A percentile compares a stretch with the other conserved stretches of the same genome.
These are phyloP conservation scores for Linum tenue DNA, from an alignment of 345 rosid species.

Conservation along the genomic window DNA sequence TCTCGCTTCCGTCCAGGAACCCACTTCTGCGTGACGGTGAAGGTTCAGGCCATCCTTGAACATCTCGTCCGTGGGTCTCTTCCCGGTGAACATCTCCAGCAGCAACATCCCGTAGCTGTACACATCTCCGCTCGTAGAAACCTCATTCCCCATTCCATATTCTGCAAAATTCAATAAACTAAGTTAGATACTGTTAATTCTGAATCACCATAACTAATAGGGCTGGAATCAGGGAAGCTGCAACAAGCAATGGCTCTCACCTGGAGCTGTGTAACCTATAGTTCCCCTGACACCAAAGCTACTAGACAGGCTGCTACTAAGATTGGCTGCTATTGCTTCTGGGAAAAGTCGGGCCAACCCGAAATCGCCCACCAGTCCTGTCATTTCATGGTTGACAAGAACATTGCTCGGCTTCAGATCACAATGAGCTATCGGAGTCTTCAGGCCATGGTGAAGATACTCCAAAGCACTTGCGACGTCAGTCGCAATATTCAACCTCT, in stretches of 20 bases:
- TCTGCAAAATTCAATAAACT: background rate
- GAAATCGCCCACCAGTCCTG: constrained; percentile 12
- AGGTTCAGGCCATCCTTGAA: constrained; percentile 4
- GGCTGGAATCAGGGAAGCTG: background rate
- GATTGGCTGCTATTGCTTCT: background rate
- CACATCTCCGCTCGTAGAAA: background rate
- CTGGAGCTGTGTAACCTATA: constrained; percentile 14
- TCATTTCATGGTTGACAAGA: constrained; percentile 10
- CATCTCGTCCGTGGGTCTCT: constrained; percentile 9
- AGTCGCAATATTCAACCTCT: constrained; percentile 12
- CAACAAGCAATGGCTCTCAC: background rate
- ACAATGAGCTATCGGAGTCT: constrained; percentile 7
- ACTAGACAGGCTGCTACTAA: background rate
- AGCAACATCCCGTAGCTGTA: constrained; percentile 8
- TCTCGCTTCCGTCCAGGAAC: background rate
- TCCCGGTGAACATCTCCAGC: constrained; percentile 11
- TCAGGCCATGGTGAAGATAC: constrained; percentile 9
- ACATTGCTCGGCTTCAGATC: constrained; percentile 18
- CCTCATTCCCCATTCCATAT: constrained; percentile 10
- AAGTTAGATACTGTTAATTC: too few relatives aligned
- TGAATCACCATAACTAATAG: background rate
- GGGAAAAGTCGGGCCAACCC: constrained; percentile 9
- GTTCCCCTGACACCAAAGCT: constrained; percentile 3
- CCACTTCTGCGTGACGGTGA: constrained; percentile 4
- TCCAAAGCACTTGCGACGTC: constrained; percentile 12